Percentiles rank a stretch among this genome's conserved stretches.
These are phyloP conservation scores for Maudiozyma saulgeensis DNA, from an alignment of 805 yeast species.

Conservation along the genomic window DNA sequence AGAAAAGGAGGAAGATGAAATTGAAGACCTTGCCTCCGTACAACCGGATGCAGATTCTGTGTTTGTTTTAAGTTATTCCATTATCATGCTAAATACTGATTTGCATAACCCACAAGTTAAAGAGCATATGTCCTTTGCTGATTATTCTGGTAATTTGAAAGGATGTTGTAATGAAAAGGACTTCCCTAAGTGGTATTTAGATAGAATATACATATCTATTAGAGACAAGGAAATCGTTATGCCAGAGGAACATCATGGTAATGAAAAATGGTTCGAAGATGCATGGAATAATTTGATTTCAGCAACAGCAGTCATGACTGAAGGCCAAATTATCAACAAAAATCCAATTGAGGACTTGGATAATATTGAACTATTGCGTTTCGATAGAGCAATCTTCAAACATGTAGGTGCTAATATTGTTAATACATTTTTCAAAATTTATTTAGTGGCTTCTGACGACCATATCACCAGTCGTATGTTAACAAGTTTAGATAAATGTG, in stretches of 20 bases:
- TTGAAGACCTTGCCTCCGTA: constrained; percentile 36
- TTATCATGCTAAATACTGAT: constrained; percentile 91
- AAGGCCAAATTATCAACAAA: constrained; percentile 15
- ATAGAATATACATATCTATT: constrained; percentile 71
- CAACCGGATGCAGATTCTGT: constrained; percentile 79
- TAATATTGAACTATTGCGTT: constrained; percentile 35
- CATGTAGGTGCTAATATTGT: constrained; percentile 55
- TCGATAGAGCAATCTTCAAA: constrained; percentile 65
- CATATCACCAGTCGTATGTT: constrained; percentile 79
- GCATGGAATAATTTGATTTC: constrained; percentile 64
- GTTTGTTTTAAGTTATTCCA: constrained; percentile 80
- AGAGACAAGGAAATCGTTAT: constrained; percentile 82
- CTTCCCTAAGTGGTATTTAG: constrained; percentile 78
- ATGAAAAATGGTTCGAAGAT: constrained; percentile 86
- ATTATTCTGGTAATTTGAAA: constrained; percentile 68
- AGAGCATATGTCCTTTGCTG: constrained; percentile 79
- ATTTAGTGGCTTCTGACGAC: constrained; percentile 84
- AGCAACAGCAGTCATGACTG: constrained; percentile 29
- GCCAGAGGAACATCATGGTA: constrained; percentile 96
- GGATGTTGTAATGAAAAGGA: constrained; percentile 71
- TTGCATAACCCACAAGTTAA: constrained; percentile 87
- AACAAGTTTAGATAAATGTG: constrained; percentile 78
- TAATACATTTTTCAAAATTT: constrained; percentile 64
- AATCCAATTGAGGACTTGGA: constrained; percentile 14
- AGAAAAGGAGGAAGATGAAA: constrained; percentile 11